Percentiles rank a stretch among this genome's conserved stretches.
Conservation (phyloP, 441 rosid genomes). For the Melastoma candidum region DNA sequence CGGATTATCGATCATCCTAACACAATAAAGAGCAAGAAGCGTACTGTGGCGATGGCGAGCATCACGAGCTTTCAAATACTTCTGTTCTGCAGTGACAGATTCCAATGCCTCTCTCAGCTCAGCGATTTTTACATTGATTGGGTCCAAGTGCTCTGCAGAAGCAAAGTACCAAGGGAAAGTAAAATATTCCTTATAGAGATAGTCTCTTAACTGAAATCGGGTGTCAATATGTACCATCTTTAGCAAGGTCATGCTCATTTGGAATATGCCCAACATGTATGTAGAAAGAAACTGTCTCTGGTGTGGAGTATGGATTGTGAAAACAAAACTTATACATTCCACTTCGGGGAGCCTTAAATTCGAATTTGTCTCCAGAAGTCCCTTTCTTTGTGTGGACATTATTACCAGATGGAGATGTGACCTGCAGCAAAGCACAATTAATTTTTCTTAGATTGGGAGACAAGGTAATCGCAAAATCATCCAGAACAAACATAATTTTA, state of each 20-base stretch:
- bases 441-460: no score
- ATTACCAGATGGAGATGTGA: conserved; percentile 62
- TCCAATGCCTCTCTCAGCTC: conserved; percentile 93
- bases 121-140: conserved; percentile 91
- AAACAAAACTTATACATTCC: conserved; percentile 95
- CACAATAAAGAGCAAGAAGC: conserved; percentile 11
- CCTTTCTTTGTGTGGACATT: conserved; percentile 52
- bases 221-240: conserved; percentile 43
- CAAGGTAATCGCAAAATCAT: no score
- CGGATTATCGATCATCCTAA: no score
- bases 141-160: conserved; percentile 82
- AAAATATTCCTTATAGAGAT: no score
- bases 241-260: conserved; percentile 71
- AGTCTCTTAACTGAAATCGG: no score
- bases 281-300: conserved; percentile 83
- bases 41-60: conserved; percentile 80
- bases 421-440: conserved; percentile 24
- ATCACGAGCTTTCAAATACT: conserved; percentile 88
- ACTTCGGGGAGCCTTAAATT: conserved; percentile 68
- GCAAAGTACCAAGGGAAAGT: no score
- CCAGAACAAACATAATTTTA: no score
- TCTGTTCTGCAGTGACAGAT: conserved; percentile 82
- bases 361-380: conserved; percentile 86
- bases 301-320: conserved; percentile 72
- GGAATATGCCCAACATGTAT: conserved; percentile 95